phyloP scores from a whole-genome alignment of 176 grass and related monocot genomes.

The Carex kokanica region DNA sequence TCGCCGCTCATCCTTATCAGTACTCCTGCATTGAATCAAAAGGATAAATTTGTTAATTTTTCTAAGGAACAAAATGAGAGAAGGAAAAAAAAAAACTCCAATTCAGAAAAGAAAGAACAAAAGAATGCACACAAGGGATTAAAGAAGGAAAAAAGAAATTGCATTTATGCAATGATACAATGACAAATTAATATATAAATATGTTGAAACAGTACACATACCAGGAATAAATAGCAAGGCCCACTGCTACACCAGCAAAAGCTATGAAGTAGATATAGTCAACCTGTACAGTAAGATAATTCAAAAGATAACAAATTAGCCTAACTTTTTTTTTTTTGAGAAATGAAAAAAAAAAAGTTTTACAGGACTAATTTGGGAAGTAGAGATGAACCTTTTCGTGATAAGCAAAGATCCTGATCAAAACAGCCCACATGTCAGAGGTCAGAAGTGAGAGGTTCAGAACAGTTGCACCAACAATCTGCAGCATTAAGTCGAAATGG shows the following conservation, averaged over 20 bases:
- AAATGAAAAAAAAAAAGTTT: background rate
- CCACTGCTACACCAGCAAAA: constrained; percentile 38
- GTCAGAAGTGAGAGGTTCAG: constrained; percentile 57
- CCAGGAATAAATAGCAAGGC: constrained; percentile 50
- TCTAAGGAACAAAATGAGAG: background rate
- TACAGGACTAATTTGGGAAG: background rate
- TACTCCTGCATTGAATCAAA: background rate
- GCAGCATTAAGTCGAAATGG: background rate
- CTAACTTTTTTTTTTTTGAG: background rate
- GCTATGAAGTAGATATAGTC: constrained; percentile 78
- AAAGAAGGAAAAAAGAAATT: background rate
- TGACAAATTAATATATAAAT: background rate
- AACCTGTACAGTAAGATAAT: constrained; percentile 41
- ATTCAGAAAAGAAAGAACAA: background rate
- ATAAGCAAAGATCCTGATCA: constrained; percentile 74
- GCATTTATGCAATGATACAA: background rate
- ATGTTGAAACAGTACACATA: constrained; percentile 13
- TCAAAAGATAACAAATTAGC: constrained; percentile 15
- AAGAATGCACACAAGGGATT: background rate
- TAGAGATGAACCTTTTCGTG: constrained; percentile 44
- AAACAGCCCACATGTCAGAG: constrained; percentile 74
- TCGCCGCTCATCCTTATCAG: constrained; percentile 8
- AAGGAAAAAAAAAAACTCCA: background rate
- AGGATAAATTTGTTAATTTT: background rate
- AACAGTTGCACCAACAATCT: constrained; percentile 60